Conservation (phyloP, 2,329 filamentous ascomycete species). For the Furcasterigmium sp. region DNA sequence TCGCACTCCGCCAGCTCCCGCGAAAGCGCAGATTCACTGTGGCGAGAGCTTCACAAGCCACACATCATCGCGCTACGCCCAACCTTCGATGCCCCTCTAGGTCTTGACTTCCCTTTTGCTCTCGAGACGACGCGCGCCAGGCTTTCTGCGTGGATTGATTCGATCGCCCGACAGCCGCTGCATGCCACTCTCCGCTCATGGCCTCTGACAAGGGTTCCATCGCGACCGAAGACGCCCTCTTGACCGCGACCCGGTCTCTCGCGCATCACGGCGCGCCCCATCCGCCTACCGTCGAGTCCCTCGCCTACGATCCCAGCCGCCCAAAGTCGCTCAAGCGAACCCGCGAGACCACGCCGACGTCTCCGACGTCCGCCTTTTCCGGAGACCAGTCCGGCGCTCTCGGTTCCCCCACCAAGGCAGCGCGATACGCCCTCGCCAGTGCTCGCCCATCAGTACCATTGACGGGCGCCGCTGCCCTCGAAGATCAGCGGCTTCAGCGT, state of each 20-base stretch:
- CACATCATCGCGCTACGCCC: not conserved
- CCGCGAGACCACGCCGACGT: constrained; percentile 36
- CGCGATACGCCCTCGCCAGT: constrained; percentile 40
- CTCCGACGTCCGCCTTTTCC: constrained; percentile 22
- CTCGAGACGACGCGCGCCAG: too few species aligned
- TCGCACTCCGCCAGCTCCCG: not conserved
- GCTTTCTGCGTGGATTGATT: too few species aligned
- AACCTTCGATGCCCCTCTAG: not conserved
- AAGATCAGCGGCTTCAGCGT: constrained; percentile 45
- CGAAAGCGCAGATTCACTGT: constrained; percentile 1
- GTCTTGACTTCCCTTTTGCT: too few species aligned
- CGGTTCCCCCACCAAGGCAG: constrained; percentile 48
- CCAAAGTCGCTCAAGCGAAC: constrained; percentile 35
- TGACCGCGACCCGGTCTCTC: constrained; percentile 22
- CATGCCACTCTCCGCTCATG: constrained; percentile 30
- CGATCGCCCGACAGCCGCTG: not conserved
- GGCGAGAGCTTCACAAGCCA: constrained; percentile 6
- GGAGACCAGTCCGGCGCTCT: constrained; percentile 6
- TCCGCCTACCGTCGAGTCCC: constrained; percentile 32
- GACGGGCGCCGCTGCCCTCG: constrained; percentile 48
- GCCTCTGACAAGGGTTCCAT: constrained; percentile 48
- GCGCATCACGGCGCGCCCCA: constrained; percentile 27
- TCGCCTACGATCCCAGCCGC: constrained; percentile 30
- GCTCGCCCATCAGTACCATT: constrained; percentile 40
- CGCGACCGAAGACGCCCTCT: constrained; percentile 44